These are phyloP conservation scores for Retiboletus flavoniger DNA, from an alignment of 1,284 basidiomycete species.

Conservation along the genomic window DNA sequence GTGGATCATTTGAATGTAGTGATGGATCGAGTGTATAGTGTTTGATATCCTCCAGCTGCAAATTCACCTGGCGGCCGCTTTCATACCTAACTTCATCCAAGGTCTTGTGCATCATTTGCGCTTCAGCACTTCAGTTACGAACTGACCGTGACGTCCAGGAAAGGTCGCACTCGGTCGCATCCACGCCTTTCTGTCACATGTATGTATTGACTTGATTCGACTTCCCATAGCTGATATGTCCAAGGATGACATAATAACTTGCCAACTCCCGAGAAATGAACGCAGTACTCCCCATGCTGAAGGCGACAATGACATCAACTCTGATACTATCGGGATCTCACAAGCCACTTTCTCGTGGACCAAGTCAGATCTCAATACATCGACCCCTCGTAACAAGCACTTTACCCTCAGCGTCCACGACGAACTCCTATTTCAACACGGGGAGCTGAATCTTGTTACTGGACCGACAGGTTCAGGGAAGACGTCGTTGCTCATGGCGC, in stretches of 20 bases:
- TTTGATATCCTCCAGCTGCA: constrained; percentile 30
- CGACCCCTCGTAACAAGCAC: constrained; percentile 25
- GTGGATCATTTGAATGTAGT: neutral
- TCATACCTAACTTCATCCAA: constrained; percentile 29
- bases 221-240: neutral
- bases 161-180: constrained; percentile 11
- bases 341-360: constrained; percentile 37
- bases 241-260: constrained; percentile 7
- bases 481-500: constrained; percentile 53
- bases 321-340: constrained; percentile 32
- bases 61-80: constrained; percentile 21
- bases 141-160: constrained; percentile 2
- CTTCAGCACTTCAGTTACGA: neutral
- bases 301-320: neutral
- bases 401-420: constrained; percentile 51
- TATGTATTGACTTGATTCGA: neutral
- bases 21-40: constrained; percentile 10
- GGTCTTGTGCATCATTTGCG: constrained; percentile 7
- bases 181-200: constrained; percentile 22
- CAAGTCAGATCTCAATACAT: constrained; percentile 14
- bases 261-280: constrained; percentile 9
- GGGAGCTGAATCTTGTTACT: constrained; percentile 60
- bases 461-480: constrained; percentile 61
- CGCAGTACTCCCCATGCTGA: neutral
- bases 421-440: constrained; percentile 57